Evolutionary conservation across 2,329 filamentous ascomycete species (phyloP).

Genomic region (Cercospora janseana): DNA sequence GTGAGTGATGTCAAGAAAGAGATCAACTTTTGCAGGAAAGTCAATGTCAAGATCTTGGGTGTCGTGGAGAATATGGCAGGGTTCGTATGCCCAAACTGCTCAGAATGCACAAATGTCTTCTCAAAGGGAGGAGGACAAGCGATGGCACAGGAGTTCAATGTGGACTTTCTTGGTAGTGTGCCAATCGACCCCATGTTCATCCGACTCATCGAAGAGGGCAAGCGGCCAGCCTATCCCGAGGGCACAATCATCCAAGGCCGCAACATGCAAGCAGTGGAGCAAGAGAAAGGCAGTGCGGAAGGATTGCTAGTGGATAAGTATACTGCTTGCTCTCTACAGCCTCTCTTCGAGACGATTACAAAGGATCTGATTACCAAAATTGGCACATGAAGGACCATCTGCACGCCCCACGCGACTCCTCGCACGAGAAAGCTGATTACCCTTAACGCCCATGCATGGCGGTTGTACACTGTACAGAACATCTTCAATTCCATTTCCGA

Average conservation of each 20-base stretch:
- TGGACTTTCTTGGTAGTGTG: constrained; percentile 80
- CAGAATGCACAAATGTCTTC: constrained; percentile 90
- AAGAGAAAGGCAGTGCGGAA: constrained; percentile 32
- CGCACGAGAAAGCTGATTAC: not conserved
- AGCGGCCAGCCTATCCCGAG: constrained; percentile 65
- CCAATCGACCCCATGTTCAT: constrained; percentile 94
- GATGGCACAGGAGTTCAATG: constrained; percentile 83
- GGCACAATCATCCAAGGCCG: constrained; percentile 63
- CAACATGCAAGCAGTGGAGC: constrained; percentile 44
- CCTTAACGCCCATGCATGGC: not conserved
- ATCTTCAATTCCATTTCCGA: not conserved
- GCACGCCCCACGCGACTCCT: not conserved
- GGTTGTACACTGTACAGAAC: constrained; percentile 6
- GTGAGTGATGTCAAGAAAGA: constrained; percentile 94
- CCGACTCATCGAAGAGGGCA: constrained; percentile 73
- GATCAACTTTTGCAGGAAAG: constrained; percentile 88
- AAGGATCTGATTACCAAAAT: constrained; percentile 29
- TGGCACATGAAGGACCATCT: constrained; percentile 20
- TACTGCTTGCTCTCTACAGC: constrained; percentile 65
- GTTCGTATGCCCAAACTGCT: constrained; percentile 73
- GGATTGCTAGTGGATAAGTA: constrained; percentile 68
- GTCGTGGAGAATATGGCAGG: constrained; percentile 97
- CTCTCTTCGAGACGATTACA: constrained; percentile 65
- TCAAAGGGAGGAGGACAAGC: constrained; percentile 83
- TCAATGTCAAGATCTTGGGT: constrained; percentile 73